Conservation (phyloP, 2,329 filamentous ascomycete species). For the Alternaria longipes region DNA sequence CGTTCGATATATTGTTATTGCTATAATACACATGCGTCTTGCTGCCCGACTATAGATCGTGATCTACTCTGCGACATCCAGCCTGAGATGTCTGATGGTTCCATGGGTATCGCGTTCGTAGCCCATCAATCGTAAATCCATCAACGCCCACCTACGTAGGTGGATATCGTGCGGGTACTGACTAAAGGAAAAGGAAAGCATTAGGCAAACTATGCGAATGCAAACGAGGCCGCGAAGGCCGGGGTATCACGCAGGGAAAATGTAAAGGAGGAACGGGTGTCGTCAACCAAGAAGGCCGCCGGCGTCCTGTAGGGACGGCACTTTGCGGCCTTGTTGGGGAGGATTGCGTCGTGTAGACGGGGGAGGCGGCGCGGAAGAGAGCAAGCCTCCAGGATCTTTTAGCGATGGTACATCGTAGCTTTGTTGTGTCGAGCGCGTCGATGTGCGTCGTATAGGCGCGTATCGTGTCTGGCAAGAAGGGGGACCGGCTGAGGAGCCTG, state of each 20-base stretch:
- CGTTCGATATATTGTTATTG: constrained; percentile 7
- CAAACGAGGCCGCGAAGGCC: constrained; percentile 30
- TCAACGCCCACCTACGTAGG: constrained; percentile 28
- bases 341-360: constrained; percentile 30
- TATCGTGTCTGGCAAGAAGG: constrained; percentile 19
- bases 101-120: constrained; percentile 9
- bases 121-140: constrained; percentile 27
- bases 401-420: constrained; percentile 39
- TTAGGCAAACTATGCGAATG: constrained; percentile 33
- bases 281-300: constrained; percentile 42
- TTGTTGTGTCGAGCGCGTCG: constrained; percentile 34
- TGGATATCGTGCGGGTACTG: constrained; percentile 29
- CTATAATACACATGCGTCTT: constrained; percentile 6
- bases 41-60: constrained; percentile 5
- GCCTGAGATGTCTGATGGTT: not conserved
- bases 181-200: constrained; percentile 15
- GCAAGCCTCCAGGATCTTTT: constrained; percentile 44
- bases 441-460: constrained; percentile 27
- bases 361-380: constrained; percentile 22
- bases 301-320: constrained; percentile 44
- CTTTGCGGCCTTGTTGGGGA: constrained; percentile 34
- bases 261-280: constrained; percentile 17
- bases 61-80: not conserved
- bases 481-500: constrained; percentile 24
- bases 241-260: constrained; percentile 47